Percentiles rank a stretch among this genome's conserved stretches.
Evolutionary conservation across 1,284 basidiomycete genomes (phyloP).

Genomic region (Boletus holoroseus): DNA sequence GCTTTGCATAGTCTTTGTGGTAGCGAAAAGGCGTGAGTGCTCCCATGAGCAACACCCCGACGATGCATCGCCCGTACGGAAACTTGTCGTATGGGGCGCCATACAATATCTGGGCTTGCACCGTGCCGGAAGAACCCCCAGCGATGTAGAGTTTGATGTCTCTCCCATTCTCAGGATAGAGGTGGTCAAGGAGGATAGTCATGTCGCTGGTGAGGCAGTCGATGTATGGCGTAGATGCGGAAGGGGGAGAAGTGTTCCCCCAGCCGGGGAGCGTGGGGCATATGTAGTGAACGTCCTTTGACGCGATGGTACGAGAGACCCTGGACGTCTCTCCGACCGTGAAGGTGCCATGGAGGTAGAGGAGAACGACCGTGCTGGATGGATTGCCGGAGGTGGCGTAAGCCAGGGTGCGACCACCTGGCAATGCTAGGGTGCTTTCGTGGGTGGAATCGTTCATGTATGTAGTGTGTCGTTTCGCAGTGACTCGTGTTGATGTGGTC

Average conservation of each 20-base stretch:
- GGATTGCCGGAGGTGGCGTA: conserved; percentile 47
- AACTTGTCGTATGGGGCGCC: conserved; percentile 47
- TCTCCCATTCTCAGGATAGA: conserved; percentile 40
- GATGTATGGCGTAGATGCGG: conserved; percentile 35
- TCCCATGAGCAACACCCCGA: conserved; percentile 44
- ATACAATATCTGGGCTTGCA: conserved; percentile 53
- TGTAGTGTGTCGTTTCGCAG: neutral
- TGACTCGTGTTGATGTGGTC: neutral
- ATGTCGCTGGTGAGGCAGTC: conserved; percentile 45
- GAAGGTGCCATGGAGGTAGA: conserved; percentile 52
- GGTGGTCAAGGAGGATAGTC: conserved; percentile 44
- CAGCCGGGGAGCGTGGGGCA: conserved; percentile 53
- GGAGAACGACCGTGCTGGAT: conserved; percentile 42
- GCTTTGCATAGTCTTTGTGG: conserved; percentile 41
- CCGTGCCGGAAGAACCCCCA: conserved; percentile 51
- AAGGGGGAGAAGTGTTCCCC: conserved; percentile 46
- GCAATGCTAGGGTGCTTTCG: conserved; percentile 40
- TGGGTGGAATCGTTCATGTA: neutral
- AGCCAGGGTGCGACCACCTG: conserved; percentile 45
- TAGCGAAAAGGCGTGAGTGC: conserved; percentile 45
- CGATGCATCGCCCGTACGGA: conserved; percentile 43
- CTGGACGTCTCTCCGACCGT: conserved; percentile 40
- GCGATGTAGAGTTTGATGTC: conserved; percentile 45
- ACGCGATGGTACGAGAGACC: conserved; percentile 32
- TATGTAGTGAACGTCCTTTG: conserved; percentile 43